A percentile compares a stretch with the other conserved stretches of the same genome.
Evolutionary conservation across 805 yeast genomes (phyloP).

Genomic region (Barnettozyma wickerhamii): DNA sequence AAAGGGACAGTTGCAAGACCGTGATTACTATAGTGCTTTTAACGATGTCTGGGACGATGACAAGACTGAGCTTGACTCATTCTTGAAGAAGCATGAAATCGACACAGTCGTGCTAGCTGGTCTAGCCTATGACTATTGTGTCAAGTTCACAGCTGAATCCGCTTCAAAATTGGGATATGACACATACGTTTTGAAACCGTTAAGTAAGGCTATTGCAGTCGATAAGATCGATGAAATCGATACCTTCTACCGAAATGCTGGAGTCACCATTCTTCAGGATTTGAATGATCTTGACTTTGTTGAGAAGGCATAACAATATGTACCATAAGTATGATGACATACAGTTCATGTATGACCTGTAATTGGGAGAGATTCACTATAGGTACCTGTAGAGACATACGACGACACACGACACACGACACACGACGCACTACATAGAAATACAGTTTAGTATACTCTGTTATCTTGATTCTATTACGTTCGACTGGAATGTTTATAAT

Average conservation of each 20-base stretch:
- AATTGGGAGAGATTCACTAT: no score
- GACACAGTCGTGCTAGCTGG: constrained; percentile 73
- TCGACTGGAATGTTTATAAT: not conserved
- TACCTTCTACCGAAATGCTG: constrained; percentile 26
- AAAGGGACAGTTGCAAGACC: constrained; percentile 67
- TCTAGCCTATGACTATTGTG: constrained; percentile 85
- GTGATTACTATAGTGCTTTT: constrained; percentile 89
- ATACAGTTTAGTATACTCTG: no score
- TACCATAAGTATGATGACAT: not conserved
- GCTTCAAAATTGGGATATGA: constrained; percentile 57
- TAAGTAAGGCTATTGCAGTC: constrained; percentile 52
- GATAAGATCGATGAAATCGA: constrained; percentile 36
- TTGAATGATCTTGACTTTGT: constrained; percentile 9
- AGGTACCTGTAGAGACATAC: no score
- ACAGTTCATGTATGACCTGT: no score
- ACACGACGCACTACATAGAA: no score
- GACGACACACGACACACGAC: no score
- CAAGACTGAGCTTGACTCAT: constrained; percentile 56
- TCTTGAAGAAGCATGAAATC: constrained; percentile 43
- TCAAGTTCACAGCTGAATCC: constrained; percentile 70
- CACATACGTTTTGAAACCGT: constrained; percentile 55
- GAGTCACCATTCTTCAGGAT: constrained; percentile 28
- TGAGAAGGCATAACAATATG: not conserved
- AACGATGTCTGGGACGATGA: constrained; percentile 72
- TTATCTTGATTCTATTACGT: no score